Percentiles rank a stretch among this genome's conserved stretches.
Conservation (phyloP, 192 early-diverging fungal genomes). For the Pilaira anomala region DNA sequence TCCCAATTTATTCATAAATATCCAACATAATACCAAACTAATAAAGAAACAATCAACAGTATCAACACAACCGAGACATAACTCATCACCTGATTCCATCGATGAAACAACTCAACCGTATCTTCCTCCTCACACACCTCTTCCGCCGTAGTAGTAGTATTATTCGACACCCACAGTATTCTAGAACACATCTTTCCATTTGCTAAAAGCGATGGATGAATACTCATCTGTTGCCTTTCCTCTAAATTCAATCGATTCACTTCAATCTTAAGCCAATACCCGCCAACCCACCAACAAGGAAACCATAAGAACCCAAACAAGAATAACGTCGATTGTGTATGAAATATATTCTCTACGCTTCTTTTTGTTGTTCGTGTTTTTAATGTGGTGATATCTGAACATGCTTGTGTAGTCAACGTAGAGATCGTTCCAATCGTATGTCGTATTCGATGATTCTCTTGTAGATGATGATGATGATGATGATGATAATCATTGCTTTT, state of each 20-base stretch:
- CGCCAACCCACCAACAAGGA: conserved; percentile 29
- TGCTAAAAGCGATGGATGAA: conserved; percentile 21
- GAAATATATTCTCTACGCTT: conserved; percentile 5
- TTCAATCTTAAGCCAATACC: background rate
- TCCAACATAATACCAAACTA: conserved; percentile 6
- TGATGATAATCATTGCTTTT: too few species aligned
- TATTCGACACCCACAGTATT: conserved; percentile 1
- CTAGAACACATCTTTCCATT: conserved; percentile 11
- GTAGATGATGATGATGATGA: too few species aligned
- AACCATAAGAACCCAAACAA: conserved; percentile 28
- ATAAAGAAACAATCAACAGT: background rate
- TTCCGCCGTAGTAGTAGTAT: too few species aligned
- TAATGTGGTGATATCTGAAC: too few species aligned
- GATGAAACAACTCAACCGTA: background rate
- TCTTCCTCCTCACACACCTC: too few species aligned
- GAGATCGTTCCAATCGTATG: too few species aligned
- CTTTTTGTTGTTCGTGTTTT: too few species aligned
- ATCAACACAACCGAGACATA: background rate
- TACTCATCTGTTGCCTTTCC: background rate
- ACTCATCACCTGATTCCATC: conserved; percentile 6
- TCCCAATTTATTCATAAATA: background rate
- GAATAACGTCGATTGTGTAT: conserved; percentile 23
- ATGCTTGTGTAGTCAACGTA: too few species aligned
- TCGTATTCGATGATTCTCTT: too few species aligned
- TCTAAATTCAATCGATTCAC: background rate